Evolutionary conservation across 2,329 filamentous ascomycete genomes (phyloP), one percentile per base, ranked within the genome.

Genomic region (Xylariaceae sp.): DNA sequence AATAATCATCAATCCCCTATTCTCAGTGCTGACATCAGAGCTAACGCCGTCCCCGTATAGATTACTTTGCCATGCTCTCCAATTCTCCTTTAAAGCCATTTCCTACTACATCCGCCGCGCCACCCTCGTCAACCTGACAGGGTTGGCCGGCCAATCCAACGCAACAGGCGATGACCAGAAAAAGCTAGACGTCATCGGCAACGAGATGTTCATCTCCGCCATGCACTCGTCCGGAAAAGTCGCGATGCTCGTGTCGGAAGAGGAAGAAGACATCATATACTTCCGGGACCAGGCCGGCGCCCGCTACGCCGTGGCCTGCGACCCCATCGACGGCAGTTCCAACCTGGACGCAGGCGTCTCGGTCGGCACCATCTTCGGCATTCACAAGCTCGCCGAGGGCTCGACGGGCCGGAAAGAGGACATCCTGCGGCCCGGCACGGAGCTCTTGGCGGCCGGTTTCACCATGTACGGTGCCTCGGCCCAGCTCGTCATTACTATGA

Each of bases 51-150:
- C 10, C 8, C 23, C 39, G 34, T 34, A 55, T 70, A 97, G 92
- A 70, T 84, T 99, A 56, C 86, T 99, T 61, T 97, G 92, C 82
- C 94, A 99, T 75, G 92, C 94, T 62, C 89, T 99, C 61, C 94
- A 97, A 77, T 99, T 97, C 82, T 93, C 94, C 66, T 99, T 99
- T 88, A 99, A 99, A 82, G 96, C 91, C 67, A 99, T 99, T 76
- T 91, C 94, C 70, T 96, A 97, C 83, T 99, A 97, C 82, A 99
- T 99, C 76, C 92, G 93, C 71, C 88, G 94, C 75, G 92, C 93
- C 42, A 93, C 91, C 23, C 81, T 99, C 65, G 93, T 97, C 79
- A 96, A 96, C 81, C 85, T 99, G 63, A 95, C 91, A 55, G 94
- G 94, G 62, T 86, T 99, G 53, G 94, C 94, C 63, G 94, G 94